Base-by-base conservation (phyloP, 2,329 filamentous ascomycete species). In the Pleomassaria siparia region DNA sequence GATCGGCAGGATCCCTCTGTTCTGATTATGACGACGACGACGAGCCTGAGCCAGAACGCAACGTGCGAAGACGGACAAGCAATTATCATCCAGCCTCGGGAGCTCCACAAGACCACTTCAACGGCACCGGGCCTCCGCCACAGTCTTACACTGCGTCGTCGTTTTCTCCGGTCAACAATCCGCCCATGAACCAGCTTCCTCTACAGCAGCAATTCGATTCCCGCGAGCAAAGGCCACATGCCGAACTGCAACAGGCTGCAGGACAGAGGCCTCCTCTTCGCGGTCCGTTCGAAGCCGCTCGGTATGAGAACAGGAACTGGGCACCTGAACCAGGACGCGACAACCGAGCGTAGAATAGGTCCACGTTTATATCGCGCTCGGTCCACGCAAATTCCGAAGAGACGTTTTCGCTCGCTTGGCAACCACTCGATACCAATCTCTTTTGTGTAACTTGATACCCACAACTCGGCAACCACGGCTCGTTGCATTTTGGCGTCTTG, bases 51-150 rank as follows among this genome's bases (percentile, higher is more conserved):
- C 53, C 58, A 22, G 65, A 69, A 13, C 62, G 69, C 15, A 72
- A 71, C 25, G 69, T 72, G 22, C 60, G 69, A 20, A 59, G 68
- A 42, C 57, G 69, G 40, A 72, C 68, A 1, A 67, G 61, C 48
- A 67, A 53, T 25, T 72, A 72, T 33, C 65, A 67, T 46, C 62
- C 65, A n/a, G 51, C 55, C 4, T 26, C 60, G 11, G 64, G 60
- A 1, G 56, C 60, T 3, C 45, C 62, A 18, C 58, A 59, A 18
- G 46, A 55, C 5, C 57, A 65, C 2, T 26, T 57, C 15, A 58
- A 55, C 39, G 49, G 52, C 15, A 46, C 64, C 9, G 50, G 53
- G 4, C 50, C 54, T 4, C 55, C 57, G 18, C 40, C 57, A 20
- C 55, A 60, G 16, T 37, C 45, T 7, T 68, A 64, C 40, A 36